phyloP scores from a whole-genome alignment of 306 rosid genomes.

The Quercus cerris region DNA sequence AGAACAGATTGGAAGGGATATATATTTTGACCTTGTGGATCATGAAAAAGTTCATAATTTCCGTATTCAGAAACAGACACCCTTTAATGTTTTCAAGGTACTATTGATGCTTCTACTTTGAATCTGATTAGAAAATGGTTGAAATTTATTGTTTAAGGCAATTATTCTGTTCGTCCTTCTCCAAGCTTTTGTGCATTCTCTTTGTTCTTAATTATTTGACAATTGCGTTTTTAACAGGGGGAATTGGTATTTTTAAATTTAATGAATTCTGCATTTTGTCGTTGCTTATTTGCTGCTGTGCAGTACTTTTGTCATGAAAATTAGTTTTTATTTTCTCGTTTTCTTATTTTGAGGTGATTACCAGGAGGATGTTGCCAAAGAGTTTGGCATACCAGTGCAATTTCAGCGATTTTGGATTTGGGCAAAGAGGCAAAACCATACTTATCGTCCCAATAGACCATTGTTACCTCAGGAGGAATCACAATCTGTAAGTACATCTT shows the following conservation, averaged over 20 bases:
- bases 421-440: conserved; percentile 94
- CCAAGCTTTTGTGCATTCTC: neutral
- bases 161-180: neutral
- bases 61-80: conserved; percentile 64
- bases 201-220: neutral
- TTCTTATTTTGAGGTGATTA: neutral
- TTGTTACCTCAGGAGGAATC: conserved; percentile 71
- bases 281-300: neutral
- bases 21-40: conserved; percentile 90
- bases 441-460: conserved; percentile 79
- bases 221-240: neutral
- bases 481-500: conserved; percentile 56
- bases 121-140: neutral
- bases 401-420: conserved; percentile 89
- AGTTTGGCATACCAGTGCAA: conserved; percentile 75
- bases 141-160: neutral
- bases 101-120: neutral
- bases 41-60: conserved; percentile 90
- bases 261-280: neutral
- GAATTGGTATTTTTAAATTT: neutral
- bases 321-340: neutral
- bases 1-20: conserved; percentile 77
- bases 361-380: conserved; percentile 91
- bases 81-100: conserved; percentile 79
- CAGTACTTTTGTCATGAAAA: neutral